Conservation (phyloP, 2,329 filamentous ascomycete genomes). For the Sordariomycetes sp. region DNA sequence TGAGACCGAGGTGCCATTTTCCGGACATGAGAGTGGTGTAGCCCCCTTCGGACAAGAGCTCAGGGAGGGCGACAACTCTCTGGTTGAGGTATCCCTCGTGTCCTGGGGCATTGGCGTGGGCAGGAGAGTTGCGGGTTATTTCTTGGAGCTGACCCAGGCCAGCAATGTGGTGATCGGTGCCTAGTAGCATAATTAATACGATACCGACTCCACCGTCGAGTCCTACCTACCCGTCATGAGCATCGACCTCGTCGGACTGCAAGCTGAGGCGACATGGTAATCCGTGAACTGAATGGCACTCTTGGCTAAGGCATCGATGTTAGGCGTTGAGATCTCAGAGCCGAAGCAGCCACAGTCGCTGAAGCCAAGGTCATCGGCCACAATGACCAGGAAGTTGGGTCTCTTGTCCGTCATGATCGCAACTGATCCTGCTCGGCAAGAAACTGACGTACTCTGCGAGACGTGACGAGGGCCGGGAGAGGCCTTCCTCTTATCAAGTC, state of each 20-base stretch:
- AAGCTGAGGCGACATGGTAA: conserved; percentile 50
- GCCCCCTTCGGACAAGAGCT: conserved; percentile 17
- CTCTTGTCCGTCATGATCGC: neutral
- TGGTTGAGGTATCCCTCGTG: conserved; percentile 22
- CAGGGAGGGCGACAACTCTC: conserved; percentile 15
- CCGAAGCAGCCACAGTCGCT: conserved; percentile 19
- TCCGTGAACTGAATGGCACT: conserved; percentile 49
- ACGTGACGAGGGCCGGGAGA: too few relatives aligned
- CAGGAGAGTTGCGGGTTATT: conserved; percentile 12
- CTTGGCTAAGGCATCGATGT: conserved; percentile 23
- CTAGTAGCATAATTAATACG: too few relatives aligned
- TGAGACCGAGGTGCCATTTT: conserved; percentile 37
- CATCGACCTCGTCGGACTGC: conserved; percentile 49
- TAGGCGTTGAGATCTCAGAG: conserved; percentile 21
- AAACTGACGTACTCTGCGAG: too few relatives aligned
- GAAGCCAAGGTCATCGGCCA: conserved; percentile 24
- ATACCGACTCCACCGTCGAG: too few relatives aligned
- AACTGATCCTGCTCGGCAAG: too few relatives aligned
- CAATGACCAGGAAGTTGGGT: conserved; percentile 21
- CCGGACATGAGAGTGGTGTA: conserved; percentile 20
- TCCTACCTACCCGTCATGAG: conserved; percentile 51
- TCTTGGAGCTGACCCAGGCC: conserved; percentile 46
- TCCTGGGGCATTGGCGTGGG: conserved; percentile 11
- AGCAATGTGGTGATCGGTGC: conserved; percentile 46
- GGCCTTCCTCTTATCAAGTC: too few relatives aligned